Evolutionary conservation across 306 rosid species (phyloP).

Genomic region (Potentilla sterilis): DNA sequence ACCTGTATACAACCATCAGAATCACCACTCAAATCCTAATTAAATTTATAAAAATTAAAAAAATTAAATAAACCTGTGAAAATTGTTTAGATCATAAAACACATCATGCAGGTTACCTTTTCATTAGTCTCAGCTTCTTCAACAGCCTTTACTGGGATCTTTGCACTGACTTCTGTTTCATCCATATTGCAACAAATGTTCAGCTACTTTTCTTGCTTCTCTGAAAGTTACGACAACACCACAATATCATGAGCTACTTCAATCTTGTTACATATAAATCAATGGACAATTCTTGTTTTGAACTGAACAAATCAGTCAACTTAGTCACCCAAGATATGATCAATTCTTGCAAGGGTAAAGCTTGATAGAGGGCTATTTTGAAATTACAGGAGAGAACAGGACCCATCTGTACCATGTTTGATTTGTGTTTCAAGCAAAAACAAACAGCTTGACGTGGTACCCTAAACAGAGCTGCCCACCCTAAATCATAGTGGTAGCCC

Average conservation of each 20-base stretch:
- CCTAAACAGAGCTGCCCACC: not conserved
- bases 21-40: conserved; percentile 3
- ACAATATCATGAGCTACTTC: not conserved
- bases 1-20: conserved; percentile 38
- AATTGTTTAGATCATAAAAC: not conserved
- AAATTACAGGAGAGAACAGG: not conserved
- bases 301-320: not conserved
- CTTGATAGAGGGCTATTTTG: conserved; percentile 6
- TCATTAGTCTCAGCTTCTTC: conserved; percentile 42
- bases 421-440: conserved; percentile 8
- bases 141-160: conserved; percentile 47
- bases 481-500: conserved; percentile 18
- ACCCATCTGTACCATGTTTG: not conserved
- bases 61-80: not conserved
- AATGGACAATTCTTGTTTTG: not conserved
- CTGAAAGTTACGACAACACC: conserved; percentile 19
- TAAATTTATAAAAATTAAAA: not conserved
- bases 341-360: not conserved
- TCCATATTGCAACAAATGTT: conserved; percentile 47
- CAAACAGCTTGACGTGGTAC: conserved; percentile 16
- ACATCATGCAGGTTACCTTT: conserved; percentile 47
- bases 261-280: not conserved
- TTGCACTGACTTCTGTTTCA: conserved; percentile 48
- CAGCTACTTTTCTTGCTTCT: conserved; percentile 15
- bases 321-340: not conserved